These are phyloP conservation scores for Clarireedia monteithiana DNA, from an alignment of 2,329 filamentous ascomycete species.

Conservation along the genomic window DNA sequence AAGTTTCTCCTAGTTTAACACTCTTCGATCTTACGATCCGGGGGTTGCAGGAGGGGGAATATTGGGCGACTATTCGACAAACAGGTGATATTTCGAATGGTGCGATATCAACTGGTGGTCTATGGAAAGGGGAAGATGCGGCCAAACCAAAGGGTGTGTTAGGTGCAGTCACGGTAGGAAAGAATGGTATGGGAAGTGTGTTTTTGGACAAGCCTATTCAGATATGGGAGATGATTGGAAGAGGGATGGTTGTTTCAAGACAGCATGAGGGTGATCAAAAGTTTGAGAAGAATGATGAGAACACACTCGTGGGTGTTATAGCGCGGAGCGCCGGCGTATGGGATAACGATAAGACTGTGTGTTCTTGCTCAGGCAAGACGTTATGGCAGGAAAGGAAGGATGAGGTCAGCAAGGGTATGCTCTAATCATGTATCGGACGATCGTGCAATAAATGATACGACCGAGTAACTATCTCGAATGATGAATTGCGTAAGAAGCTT, in stretches of 20 bases:
- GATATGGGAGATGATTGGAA: slow-evolving; percentile 94
- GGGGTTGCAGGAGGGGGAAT: slow-evolving; percentile 72
- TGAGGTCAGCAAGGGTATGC: slow-evolving; percentile 83
- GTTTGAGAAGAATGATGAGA: slow-evolving; percentile 64
- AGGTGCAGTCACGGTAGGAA: slow-evolving; percentile 67
- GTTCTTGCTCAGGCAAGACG: slow-evolving; percentile 95
- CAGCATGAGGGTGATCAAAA: slow-evolving; percentile 51
- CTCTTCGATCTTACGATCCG: slow-evolving; percentile 82
- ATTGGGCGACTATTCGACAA: slow-evolving; percentile 77
- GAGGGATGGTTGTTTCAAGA: slow-evolving; percentile 77
- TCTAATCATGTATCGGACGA: slow-evolving; percentile 42
- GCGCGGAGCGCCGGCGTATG: slow-evolving; percentile 94
- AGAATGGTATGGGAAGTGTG: slow-evolving; percentile 66
- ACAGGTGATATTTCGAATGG: slow-evolving; percentile 81
- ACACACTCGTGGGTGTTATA: slow-evolving; percentile 88
- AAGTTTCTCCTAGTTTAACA: slow-evolving; percentile 71
- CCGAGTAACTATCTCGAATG: not conserved
- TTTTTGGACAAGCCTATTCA: slow-evolving; percentile 78
- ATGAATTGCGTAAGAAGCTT: not conserved
- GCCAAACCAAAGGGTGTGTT: slow-evolving; percentile 52
- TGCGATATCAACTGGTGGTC: slow-evolving; percentile 70
- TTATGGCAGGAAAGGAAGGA: slow-evolving; percentile 95
- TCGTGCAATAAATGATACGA: slow-evolving; percentile 15
- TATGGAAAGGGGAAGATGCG: slow-evolving; percentile 53
- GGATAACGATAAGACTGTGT: slow-evolving; percentile 98